Conservation (phyloP, 345 rosid genomes). For the Eucalyptus polyanthemos region DNA sequence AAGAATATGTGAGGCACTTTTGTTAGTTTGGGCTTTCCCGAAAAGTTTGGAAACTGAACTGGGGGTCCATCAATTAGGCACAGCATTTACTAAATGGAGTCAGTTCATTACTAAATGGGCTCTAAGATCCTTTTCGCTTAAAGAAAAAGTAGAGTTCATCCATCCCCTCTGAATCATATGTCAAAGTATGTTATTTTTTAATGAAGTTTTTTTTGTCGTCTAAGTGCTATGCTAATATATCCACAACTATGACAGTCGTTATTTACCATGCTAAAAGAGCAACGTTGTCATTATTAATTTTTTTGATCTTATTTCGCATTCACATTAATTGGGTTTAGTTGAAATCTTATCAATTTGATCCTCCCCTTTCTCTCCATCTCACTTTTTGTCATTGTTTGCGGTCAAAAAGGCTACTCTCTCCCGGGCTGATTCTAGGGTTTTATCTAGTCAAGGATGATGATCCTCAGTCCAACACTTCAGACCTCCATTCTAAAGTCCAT, state of each 20-base stretch:
- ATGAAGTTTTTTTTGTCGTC: background rate
- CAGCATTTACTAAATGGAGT: background rate
- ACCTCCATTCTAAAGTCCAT: background rate
- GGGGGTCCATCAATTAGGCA: background rate
- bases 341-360: background rate
- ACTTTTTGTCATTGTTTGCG: background rate
- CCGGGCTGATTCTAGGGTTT: background rate
- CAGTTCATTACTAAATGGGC: background rate
- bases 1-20: background rate
- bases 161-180: background rate
- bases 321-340: background rate
- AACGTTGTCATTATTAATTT: background rate
- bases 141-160: background rate
- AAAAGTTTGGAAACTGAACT: too few species aligned
- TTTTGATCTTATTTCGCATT: background rate
- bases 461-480: background rate
- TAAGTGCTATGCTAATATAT: background rate
- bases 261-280: background rate
- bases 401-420: background rate
- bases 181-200: background rate
- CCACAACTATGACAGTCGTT: background rate
- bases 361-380: background rate
- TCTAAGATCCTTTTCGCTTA: background rate
- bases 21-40: background rate
- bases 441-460: background rate